Percentiles rank a stretch among this genome's conserved stretches.
Evolutionary conservation across 2,329 filamentous ascomycete species (phyloP).

Genomic region (Colletotrichum paranaense): DNA sequence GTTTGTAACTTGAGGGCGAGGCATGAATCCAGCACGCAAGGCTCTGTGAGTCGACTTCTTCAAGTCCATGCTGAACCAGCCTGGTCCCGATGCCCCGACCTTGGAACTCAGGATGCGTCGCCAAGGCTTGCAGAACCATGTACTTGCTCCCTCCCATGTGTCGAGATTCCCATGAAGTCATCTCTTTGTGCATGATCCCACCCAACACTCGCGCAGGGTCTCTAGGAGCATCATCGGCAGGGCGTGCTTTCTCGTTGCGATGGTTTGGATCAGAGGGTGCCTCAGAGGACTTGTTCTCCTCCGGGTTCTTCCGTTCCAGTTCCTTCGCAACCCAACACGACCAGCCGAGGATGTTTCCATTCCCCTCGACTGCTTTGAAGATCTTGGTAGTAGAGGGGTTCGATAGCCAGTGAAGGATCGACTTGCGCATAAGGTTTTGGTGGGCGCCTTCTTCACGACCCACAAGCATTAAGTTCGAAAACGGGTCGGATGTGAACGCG

Average conservation of each 20-base stretch:
- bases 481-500: slow-evolving; percentile 17
- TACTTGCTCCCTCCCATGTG: slow-evolving; percentile 1
- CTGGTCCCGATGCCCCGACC: slow-evolving; percentile 2
- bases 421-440: background rate
- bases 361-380: background rate
- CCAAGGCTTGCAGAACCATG: slow-evolving; percentile 12
- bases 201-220: slow-evolving; percentile 11
- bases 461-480: slow-evolving; percentile 26
- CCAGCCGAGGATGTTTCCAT: slow-evolving; percentile 4
- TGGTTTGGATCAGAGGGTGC: too few species aligned
- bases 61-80: background rate
- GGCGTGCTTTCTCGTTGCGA: background rate
- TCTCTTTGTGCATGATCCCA: slow-evolving; percentile 17
- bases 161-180: background rate
- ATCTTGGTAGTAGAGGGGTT: background rate
- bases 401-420: slow-evolving; percentile 6
- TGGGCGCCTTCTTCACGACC: slow-evolving; percentile 8
- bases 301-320: background rate
- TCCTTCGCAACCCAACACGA: slow-evolving; percentile 16
- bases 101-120: slow-evolving; percentile 9
- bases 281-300: background rate
- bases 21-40: slow-evolving; percentile 21
- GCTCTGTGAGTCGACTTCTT: background rate
- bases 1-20: background rate
- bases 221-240: background rate